Evolutionary conservation across 208 protist genomes (phyloP).

Genomic region (Crithidia bombi): DNA sequence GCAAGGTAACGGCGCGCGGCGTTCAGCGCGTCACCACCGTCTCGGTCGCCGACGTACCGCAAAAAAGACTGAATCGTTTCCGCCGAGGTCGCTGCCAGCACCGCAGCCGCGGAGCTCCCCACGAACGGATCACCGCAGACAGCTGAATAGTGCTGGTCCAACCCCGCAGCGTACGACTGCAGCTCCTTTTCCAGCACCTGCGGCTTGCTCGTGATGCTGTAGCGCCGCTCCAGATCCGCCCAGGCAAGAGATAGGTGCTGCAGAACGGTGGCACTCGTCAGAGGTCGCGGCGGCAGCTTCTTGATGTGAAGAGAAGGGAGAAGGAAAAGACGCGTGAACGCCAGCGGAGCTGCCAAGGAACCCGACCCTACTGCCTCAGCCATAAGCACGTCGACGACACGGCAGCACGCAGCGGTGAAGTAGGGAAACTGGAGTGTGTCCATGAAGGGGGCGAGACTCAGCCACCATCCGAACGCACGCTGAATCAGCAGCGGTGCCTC

Average conservation of each 20-base stretch:
- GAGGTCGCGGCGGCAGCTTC: slow-evolving; percentile 23
- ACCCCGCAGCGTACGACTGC: neutral
- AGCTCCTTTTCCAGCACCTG: slow-evolving; percentile 25
- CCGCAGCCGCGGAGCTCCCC: neutral
- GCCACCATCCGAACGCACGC: slow-evolving; percentile 43
- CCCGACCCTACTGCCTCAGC: neutral
- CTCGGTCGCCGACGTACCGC: neutral
- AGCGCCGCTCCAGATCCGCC: slow-evolving; percentile 23
- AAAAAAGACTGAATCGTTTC: slow-evolving; percentile 21
- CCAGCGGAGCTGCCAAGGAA: neutral
- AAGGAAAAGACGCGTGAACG: slow-evolving; percentile 29
- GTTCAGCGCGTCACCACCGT: neutral
- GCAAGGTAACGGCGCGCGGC: slow-evolving; percentile 9
- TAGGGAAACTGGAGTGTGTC: slow-evolving; percentile 28
- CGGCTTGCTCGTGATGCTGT: slow-evolving; percentile 29
- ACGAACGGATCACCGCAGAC: slow-evolving; percentile 13
- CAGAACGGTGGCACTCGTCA: slow-evolving; percentile 11
- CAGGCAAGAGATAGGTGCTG: slow-evolving; percentile 36
- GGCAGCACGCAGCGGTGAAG: slow-evolving; percentile 26
- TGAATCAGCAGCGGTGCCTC: neutral
- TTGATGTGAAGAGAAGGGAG: slow-evolving; percentile 46
- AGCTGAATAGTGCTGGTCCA: slow-evolving; percentile 5
- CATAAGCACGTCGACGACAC: slow-evolving; percentile 7
- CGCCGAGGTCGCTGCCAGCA: slow-evolving; percentile 9
- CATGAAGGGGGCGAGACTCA: slow-evolving; percentile 37